Conservation (phyloP, 352 stramenopile species). For the Globisporangium rhizosaccharum region DNA sequence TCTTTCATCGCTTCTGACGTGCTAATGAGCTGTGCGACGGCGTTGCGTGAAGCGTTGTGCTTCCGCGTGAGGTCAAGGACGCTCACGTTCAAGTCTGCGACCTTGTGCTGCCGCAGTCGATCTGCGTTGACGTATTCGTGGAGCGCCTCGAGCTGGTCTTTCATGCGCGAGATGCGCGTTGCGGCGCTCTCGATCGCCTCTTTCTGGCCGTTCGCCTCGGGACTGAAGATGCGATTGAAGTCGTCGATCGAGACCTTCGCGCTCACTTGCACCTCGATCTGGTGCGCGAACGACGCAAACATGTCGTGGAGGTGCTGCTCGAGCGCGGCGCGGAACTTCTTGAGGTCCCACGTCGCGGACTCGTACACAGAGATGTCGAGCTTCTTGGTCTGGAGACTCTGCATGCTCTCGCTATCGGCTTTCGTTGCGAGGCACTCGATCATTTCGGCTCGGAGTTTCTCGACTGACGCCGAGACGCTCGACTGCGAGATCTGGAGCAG, state of each 20-base stretch:
- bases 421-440: conserved; percentile 30
- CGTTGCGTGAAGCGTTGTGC: conserved; percentile 34
- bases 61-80: conserved; percentile 48
- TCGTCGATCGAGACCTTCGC: conserved; percentile 55
- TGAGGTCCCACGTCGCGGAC: conserved; percentile 38
- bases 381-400: conserved; percentile 40
- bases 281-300: conserved; percentile 48
- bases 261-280: conserved; percentile 45
- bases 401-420: conserved; percentile 25
- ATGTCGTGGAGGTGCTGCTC: conserved; percentile 57
- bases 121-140: conserved; percentile 43
- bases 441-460: conserved; percentile 29
- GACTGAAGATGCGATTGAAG: conserved; percentile 65
- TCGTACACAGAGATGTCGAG: conserved; percentile 66
- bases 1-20: conserved; percentile 21
- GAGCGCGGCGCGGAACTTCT: conserved; percentile 42
- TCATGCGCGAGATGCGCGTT: conserved; percentile 43
- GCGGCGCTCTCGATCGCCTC: conserved; percentile 41
- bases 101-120: conserved; percentile 35
- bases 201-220: conserved; percentile 40
- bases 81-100: conserved; percentile 39
- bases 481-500: conserved; percentile 29
- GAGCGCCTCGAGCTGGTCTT: conserved; percentile 36
- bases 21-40: conserved; percentile 40
- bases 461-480: conserved; percentile 26